These are phyloP conservation scores for Pseudocercospora musae DNA, from an alignment of 2,329 filamentous ascomycete genomes.

Conservation along the genomic window DNA sequence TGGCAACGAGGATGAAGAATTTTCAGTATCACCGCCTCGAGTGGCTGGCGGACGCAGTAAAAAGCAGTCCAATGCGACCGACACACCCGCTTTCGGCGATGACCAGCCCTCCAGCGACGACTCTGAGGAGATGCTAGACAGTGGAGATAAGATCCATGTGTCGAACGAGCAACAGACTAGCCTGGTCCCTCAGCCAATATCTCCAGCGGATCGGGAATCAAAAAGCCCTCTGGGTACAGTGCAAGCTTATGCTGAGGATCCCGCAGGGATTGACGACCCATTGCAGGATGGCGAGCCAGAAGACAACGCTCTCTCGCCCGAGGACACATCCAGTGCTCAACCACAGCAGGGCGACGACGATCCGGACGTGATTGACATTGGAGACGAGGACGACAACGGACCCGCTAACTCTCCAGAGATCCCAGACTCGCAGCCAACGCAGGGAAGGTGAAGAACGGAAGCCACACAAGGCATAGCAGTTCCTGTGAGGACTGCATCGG, in stretches of 20 bases:
- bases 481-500: background rate
- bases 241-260: background rate
- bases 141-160: background rate
- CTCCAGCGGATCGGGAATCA: background rate
- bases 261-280: background rate
- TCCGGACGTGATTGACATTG: background rate
- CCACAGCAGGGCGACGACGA: background rate
- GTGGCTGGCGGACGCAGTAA: background rate
- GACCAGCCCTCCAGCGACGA: background rate
- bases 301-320: background rate
- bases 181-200: background rate
- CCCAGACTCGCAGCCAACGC: slow-evolving; percentile 6
- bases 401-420: slow-evolving; percentile 2
- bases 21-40: background rate
- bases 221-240: background rate
- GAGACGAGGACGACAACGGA: background rate
- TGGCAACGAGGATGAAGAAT: background rate
- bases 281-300: background rate
- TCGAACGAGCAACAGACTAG: background rate
- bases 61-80: background rate
- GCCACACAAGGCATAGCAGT: background rate
- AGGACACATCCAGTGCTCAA: background rate
- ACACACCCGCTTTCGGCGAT: too few relatives aligned
- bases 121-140: background rate
- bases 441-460: too few relatives aligned